These are phyloP conservation scores for Hypomyces rosellus DNA, from an alignment of 2,329 filamentous ascomycete species.

Conservation along the genomic window DNA sequence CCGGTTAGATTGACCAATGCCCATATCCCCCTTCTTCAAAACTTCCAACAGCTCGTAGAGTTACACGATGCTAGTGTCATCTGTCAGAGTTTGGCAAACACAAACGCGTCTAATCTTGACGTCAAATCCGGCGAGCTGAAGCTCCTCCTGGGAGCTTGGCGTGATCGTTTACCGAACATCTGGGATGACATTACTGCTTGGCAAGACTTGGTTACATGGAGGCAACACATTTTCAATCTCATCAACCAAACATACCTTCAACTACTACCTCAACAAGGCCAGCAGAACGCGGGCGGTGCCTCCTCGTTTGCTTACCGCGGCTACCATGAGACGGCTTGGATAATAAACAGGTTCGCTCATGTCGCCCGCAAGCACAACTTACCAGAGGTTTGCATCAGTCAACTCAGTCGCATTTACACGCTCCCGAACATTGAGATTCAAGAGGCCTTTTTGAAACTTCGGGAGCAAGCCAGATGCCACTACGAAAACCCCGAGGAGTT, in stretches of 20 bases:
- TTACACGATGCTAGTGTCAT: conserved; percentile 97
- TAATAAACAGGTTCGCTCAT: conserved; percentile 97
- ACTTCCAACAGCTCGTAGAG: conserved; percentile 97
- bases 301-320: conserved; percentile 89
- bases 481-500: conserved; percentile 94
- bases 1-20: conserved; percentile 88
- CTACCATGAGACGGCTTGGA: conserved; percentile 99
- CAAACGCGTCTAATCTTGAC: conserved; percentile 79
- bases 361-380: conserved; percentile 96
- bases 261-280: conserved; percentile 69
- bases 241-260: conserved; percentile 93
- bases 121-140: conserved; percentile 94
- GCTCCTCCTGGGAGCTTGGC: conserved; percentile 86
- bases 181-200: conserved; percentile 99
- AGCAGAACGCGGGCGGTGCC: conserved; percentile 74
- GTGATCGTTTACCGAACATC: conserved; percentile 89
- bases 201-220: conserved; percentile 99
- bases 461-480: conserved; percentile 98
- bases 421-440: conserved; percentile 99
- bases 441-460: conserved; percentile 93
- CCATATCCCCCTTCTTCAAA: conserved; percentile 89
- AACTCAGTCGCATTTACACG: conserved; percentile 96
- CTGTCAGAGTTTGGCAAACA: conserved; percentile 81
- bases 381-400: conserved; percentile 93
- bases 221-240: conserved; percentile 95